Conservation (phyloP, 371 early-diverging fungal genomes). For the Mortierella sp. region DNA sequence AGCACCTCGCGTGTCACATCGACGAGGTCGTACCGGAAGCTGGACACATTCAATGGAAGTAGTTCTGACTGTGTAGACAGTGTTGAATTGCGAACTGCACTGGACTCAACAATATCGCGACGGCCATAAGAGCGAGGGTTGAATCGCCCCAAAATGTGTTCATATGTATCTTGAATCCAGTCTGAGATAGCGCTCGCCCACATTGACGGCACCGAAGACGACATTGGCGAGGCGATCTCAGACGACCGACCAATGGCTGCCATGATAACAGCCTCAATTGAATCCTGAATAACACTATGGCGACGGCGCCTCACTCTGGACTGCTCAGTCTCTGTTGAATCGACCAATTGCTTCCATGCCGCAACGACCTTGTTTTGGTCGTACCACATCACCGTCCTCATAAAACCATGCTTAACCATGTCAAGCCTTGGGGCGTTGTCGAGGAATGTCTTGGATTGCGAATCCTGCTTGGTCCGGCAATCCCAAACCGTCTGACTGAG, state of each 20-base stretch:
- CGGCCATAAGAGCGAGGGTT: background rate
- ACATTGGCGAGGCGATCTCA: background rate
- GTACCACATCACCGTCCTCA: constrained; percentile 37
- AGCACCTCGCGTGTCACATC: constrained; percentile 54
- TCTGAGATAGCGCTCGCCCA: constrained; percentile 8
- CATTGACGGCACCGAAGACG: background rate
- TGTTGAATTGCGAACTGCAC: background rate
- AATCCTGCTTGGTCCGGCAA: constrained; percentile 30
- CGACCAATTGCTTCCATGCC: constrained; percentile 38
- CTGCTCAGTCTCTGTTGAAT: constrained; percentile 23
- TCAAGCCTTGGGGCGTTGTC: constrained; percentile 34
- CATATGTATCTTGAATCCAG: constrained; percentile 4
- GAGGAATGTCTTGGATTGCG: constrained; percentile 42
- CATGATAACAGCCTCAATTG: constrained; percentile 18
- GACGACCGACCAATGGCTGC: constrained; percentile 4
- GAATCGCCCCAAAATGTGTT: background rate
- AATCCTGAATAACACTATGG: constrained; percentile 21
- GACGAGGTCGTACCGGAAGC: constrained; percentile 56
- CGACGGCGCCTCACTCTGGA: constrained; percentile 17
- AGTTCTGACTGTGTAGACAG: constrained; percentile 8
- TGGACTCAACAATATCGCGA: background rate
- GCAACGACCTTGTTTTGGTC: constrained; percentile 29
- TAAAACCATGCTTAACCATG: constrained; percentile 31
- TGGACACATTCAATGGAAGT: constrained; percentile 32
- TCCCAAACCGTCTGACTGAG: constrained; percentile 55